Base-by-base conservation (phyloP, 2,329 filamentous ascomycete genomes). In the Fusarium bactridioides region DNA sequence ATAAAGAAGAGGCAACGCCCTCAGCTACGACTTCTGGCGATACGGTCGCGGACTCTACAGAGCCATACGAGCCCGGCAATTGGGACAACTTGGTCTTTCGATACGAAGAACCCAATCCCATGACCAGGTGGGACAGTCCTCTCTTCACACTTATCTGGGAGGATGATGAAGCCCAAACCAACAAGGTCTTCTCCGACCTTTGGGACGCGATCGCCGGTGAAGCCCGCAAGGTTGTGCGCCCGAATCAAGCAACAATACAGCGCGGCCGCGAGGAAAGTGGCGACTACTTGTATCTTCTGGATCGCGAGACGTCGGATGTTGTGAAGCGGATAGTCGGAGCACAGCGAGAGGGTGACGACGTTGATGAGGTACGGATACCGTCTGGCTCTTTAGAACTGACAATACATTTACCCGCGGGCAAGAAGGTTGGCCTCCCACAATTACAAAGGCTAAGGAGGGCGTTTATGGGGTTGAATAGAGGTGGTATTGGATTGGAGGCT, bases 71-170 rank as follows among this genome's bases (percentile, higher is more conserved):
- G 47, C 83, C 82, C 3, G 83, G 80, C 21, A 92, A 93, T 78
- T 94, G 93, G 86, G 92, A 94, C 72, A 94, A 94, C 75, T 86
- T 95, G 16, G 89, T 94, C 38, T 95, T 94, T 79, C 87, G 93
- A 61, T 95, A 95, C 79, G 93, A 97, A 81, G 93, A 97, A 82
- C 93, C 94, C 19, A 96, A 95, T 79, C 89, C 91, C 27, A 95
- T 95, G 92, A 91, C 88, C 5, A 85, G 93, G 47, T 97, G 94
- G 94, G 93, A 97, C 79, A 92, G 91, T 61, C 93, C 94, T 4
- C 86, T 96, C 5, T 96, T 95, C 81, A 92, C 92, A 8, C 86
- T 96, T 1, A 87, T 94, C 16, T 93, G 91, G 86, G 91, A 94
- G 48, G 94, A 97, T 79, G 87, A 88, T 62, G 86, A 86, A 64